Percentiles rank a stretch among this genome's conserved stretches.
phyloP scores from a whole-genome alignment of 2,329 filamentous ascomycete genomes.

The Aspergillus phoenicis region DNA sequence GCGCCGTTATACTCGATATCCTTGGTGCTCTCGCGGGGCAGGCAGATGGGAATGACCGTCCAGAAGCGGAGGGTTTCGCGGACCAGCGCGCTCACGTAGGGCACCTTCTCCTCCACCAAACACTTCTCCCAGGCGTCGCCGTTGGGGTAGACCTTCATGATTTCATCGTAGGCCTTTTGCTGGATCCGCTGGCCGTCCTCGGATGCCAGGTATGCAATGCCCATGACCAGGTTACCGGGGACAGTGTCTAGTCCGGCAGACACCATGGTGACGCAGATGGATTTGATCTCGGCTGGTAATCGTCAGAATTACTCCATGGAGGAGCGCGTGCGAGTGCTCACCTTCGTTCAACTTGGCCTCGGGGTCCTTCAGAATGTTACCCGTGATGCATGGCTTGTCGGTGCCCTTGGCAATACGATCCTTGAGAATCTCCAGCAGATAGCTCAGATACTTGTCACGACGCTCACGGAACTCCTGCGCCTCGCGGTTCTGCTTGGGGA shows the following conservation, averaged over 20 bases:
- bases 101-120: slow-evolving; percentile 71
- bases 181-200: slow-evolving; percentile 70
- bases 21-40: slow-evolving; percentile 72
- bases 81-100: slow-evolving; percentile 75
- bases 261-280: slow-evolving; percentile 80
- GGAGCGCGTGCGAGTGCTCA: slow-evolving; percentile 27
- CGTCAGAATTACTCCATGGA: not conserved
- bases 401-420: slow-evolving; percentile 64
- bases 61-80: slow-evolving; percentile 79
- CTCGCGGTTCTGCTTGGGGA: slow-evolving; percentile 62
- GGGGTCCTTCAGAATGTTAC: slow-evolving; percentile 70
- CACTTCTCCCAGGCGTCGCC: slow-evolving; percentile 77
- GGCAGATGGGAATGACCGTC: slow-evolving; percentile 76
- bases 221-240: slow-evolving; percentile 77
- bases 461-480: slow-evolving; percentile 68
- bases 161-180: slow-evolving; percentile 67
- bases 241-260: slow-evolving; percentile 81
- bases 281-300: slow-evolving; percentile 69
- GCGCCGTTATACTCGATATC: slow-evolving; percentile 70
- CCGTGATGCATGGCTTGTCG: slow-evolving; percentile 69
- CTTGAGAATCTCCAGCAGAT: slow-evolving; percentile 62
- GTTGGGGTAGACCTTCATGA: slow-evolving; percentile 70
- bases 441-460: slow-evolving; percentile 66
- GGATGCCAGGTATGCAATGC: slow-evolving; percentile 73
- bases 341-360: slow-evolving; percentile 69